phyloP scores from a whole-genome alignment of 2,329 filamentous ascomycete species.

The Paecilomyces formosus region DNA sequence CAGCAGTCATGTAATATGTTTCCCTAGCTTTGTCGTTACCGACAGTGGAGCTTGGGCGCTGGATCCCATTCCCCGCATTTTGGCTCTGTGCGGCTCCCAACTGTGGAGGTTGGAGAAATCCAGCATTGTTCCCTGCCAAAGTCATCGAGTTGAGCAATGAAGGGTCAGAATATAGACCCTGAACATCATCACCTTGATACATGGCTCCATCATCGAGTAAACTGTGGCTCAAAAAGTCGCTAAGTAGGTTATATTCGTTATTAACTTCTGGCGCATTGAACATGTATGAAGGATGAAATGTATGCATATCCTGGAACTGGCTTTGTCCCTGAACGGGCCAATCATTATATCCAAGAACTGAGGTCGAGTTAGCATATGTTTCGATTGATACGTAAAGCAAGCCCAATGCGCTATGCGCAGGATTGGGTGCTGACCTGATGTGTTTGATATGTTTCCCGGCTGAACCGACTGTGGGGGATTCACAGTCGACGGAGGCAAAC shows the following conservation, averaged over 20 bases:
- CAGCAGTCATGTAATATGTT: conserved; percentile 89
- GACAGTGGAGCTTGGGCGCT: conserved; percentile 54
- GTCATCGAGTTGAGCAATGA: conserved; percentile 41
- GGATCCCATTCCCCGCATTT: conserved; percentile 45
- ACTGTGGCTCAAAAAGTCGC: conserved; percentile 91
- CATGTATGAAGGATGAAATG: conserved; percentile 89
- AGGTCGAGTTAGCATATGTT: neutral
- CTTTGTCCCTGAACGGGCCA: conserved; percentile 67
- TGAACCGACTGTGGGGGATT: conserved; percentile 59
- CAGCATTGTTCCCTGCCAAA: conserved; percentile 20
- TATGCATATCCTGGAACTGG: conserved; percentile 90
- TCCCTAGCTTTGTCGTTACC: conserved; percentile 66
- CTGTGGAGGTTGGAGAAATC: conserved; percentile 29
- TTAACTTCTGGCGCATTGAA: conserved; percentile 89
- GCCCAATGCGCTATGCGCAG: conserved; percentile 7
- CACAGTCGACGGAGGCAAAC: conserved; percentile 43
- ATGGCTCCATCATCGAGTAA: conserved; percentile 75
- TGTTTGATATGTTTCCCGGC: conserved; percentile 53
- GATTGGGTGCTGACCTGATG: conserved; percentile 49
- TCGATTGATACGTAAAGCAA: neutral
- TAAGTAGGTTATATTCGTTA: conserved; percentile 93
- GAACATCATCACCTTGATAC: conserved; percentile 58
- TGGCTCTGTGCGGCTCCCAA: conserved; percentile 23
- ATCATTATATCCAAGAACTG: conserved; percentile 76
- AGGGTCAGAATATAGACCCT: conserved; percentile 55